These are phyloP conservation scores for Russula compacta DNA, from an alignment of 768 basidiomycete genomes.

Conservation along the genomic window DNA sequence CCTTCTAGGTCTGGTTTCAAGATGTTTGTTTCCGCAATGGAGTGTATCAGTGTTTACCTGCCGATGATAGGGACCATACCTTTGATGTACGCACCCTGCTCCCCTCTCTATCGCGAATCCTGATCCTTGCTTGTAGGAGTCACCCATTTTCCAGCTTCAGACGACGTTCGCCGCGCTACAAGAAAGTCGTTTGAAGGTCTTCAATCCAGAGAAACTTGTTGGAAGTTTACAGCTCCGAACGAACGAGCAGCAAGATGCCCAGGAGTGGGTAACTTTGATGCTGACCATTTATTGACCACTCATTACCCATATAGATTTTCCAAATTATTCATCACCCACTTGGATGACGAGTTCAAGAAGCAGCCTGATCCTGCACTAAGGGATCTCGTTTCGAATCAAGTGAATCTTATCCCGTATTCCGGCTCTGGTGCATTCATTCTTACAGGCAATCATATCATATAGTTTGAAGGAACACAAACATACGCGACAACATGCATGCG, in stretches of 20 bases:
- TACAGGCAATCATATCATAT: constrained; percentile 26
- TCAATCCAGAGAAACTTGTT: constrained; percentile 78
- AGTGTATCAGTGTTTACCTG: constrained; percentile 68
- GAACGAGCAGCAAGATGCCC: constrained; percentile 92
- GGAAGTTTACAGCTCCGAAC: constrained; percentile 75
- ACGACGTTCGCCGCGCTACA: constrained; percentile 82
- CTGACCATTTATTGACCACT: background rate
- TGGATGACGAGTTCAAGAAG: constrained; percentile 81
- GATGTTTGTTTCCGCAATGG: constrained; percentile 72
- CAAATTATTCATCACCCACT: constrained; percentile 86
- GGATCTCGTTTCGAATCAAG: constrained; percentile 68
- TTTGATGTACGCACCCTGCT: constrained; percentile 31
- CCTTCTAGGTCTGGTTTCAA: constrained; percentile 79
- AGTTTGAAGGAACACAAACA: constrained; percentile 84
- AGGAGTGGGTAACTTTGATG: constrained; percentile 54
- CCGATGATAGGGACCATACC: constrained; percentile 36
- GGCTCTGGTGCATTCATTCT: background rate
- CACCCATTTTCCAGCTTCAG: constrained; percentile 71
- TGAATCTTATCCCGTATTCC: constrained; percentile 24
- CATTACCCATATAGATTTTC: constrained; percentile 55
- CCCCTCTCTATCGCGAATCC: background rate
- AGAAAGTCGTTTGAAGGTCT: constrained; percentile 54
- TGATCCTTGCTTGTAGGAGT: constrained; percentile 40
- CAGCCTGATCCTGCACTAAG: constrained; percentile 55
- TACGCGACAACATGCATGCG: constrained; percentile 72